Evolutionary conservation across 73 alveolate genomes (phyloP).

Genomic region (Durusdinium trenchii): DNA sequence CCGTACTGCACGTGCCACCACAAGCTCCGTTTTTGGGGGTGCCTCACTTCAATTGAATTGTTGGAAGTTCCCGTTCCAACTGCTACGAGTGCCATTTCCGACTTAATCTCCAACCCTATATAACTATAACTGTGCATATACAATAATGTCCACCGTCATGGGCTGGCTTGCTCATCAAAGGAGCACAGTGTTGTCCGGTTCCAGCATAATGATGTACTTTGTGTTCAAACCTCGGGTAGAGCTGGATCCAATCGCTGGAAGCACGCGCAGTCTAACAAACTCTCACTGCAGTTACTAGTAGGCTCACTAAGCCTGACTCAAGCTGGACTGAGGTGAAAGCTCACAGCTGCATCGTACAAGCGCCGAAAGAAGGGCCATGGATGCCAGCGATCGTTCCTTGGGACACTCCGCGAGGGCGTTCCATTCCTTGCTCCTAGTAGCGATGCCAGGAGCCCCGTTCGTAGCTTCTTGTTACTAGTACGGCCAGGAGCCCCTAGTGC

Average conservation of each 20-base stretch:
- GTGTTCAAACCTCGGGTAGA: slow-evolving; percentile 15
- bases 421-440: too few species aligned
- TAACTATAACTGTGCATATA: too few species aligned
- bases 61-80: background rate
- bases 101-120: too few species aligned
- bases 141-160: background rate
- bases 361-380: slow-evolving; percentile 94
- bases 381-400: slow-evolving; percentile 95
- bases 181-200: slow-evolving; percentile 80
- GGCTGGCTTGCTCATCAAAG: background rate
- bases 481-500: too few species aligned
- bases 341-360: slow-evolving; percentile 60
- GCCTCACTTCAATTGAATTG: background rate
- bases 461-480: too few species aligned
- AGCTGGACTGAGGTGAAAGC: too few species aligned
- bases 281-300: too few species aligned
- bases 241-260: too few species aligned
- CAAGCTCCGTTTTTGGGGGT: background rate
- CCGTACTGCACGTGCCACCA: background rate
- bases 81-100: background rate
- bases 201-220: slow-evolving; percentile 75
- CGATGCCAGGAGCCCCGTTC: too few species aligned
- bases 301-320: too few species aligned
- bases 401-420: too few species aligned
- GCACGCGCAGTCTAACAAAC: too few species aligned